Percentiles rank a stretch among this genome's conserved stretches.
These are phyloP conservation scores for Solanum hybrid DNA, from an alignment of 305 asterid genomes.

Conservation along the genomic window DNA sequence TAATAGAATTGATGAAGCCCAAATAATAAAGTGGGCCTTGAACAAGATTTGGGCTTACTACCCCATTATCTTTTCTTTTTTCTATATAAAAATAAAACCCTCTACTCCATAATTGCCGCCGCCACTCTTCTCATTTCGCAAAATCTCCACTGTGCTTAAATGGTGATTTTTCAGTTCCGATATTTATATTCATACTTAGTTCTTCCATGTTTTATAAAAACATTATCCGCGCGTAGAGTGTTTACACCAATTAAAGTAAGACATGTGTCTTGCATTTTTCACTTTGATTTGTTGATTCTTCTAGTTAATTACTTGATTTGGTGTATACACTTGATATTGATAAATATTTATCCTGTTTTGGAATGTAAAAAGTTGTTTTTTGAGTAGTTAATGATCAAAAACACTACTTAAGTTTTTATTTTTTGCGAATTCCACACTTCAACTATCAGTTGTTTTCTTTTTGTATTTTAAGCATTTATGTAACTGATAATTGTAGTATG, in stretches of 20 bases:
- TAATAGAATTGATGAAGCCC: not conserved
- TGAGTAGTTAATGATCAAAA: not conserved
- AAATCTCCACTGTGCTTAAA: not conserved
- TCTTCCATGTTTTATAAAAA: not conserved
- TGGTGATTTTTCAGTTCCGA: not conserved
- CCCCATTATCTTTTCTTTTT: not conserved
- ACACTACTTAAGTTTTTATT: rapidly evolving
- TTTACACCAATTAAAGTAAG: not conserved
- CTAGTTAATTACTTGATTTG: not conserved
- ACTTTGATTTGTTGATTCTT: not conserved
- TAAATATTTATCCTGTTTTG: not conserved
- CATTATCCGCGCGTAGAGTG: not conserved
- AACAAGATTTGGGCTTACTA: not conserved
- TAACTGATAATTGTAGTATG: not conserved
- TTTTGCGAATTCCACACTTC: rapidly evolving
- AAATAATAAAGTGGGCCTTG: not conserved
- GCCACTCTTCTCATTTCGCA: not conserved
- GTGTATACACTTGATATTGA: not conserved
- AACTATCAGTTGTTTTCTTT: no score
- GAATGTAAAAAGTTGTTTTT: not conserved
- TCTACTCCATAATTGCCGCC: not conserved
- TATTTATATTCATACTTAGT: not conserved
- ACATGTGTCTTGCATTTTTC: not conserved
- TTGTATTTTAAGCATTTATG: not conserved
- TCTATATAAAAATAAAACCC: not conserved